Percentiles rank a stretch among this genome's conserved stretches.
These are phyloP conservation scores for Yarrowia bubula DNA, from an alignment of 805 yeast genomes.

Conservation along the genomic window DNA sequence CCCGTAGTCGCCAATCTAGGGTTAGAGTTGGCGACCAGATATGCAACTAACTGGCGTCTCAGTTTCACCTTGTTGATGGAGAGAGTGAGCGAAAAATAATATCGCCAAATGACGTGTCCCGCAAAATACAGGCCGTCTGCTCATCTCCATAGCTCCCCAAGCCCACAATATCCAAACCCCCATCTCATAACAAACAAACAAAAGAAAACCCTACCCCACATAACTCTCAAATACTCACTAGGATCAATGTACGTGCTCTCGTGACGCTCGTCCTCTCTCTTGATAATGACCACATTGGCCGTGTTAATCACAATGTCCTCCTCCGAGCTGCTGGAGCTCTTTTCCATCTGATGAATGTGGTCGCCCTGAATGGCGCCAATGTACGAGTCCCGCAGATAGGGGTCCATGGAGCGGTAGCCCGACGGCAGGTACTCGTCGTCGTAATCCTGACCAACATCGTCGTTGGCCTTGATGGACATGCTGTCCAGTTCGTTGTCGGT, in stretches of 20 bases:
- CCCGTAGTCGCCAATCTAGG: background rate
- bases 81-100: background rate
- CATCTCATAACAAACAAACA: too few relatives aligned
- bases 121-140: too few relatives aligned
- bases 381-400: conserved; percentile 15
- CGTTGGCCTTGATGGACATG: conserved; percentile 21
- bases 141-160: too few relatives aligned
- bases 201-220: too few relatives aligned
- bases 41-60: background rate
- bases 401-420: conserved; percentile 21
- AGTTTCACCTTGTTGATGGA: background rate
- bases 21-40: conserved; percentile 5
- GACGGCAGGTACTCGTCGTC: conserved; percentile 1
- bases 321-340: conserved; percentile 3
- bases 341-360: background rate
- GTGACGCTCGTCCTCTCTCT: background rate
- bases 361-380: conserved; percentile 15
- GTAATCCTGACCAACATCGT: conserved; percentile 1
- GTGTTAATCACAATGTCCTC: conserved; percentile 6
- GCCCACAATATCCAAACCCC: too few relatives aligned
- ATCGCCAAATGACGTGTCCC: too few relatives aligned
- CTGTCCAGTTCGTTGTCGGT: conserved; percentile 14
- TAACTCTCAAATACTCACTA: background rate
- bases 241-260: background rate
- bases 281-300: conserved; percentile 3